Evolutionary conservation across 2,329 filamentous ascomycete genomes (phyloP), one percentile per base, ranked within the genome.

Genomic region (Monosporascus sp.): DNA sequence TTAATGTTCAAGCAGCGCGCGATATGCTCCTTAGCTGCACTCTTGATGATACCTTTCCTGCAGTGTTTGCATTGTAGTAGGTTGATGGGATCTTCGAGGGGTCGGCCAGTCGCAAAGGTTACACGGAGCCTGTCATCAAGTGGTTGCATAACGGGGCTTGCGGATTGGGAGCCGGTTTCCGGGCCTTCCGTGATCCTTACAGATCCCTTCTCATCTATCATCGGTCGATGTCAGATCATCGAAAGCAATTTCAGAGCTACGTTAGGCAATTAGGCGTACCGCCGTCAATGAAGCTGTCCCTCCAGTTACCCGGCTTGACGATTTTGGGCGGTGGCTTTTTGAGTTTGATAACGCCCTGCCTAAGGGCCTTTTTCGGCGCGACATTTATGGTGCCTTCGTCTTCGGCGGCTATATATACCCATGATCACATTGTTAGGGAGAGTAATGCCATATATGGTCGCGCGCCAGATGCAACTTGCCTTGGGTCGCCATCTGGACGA

Each of bases 1-100:
- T 96, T 96, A 52, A 91, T 83, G 60, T 86, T 87, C 53, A 97
- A 74, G 64, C 93, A 99, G 46, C 86, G 83, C 38, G 86, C 85
- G 55, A 96, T 90, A 65, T 99, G 93, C 18, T 83, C 82, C 54
- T 86, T 86, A 2, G 89, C 88, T 1, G 84, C 85, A 34, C 83
- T 83, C 62, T 86, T 88, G 15, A 94, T 77, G 14, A 96, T 82
- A 49, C 88, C 88, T 63, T 95, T 92, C 72, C 94, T 96, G 74
- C 93, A 99, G 68, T 95, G 90, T 68, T 94, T 97, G 79, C 93
- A 99, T 60, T 88, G 80, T 49, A 94, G 85, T 9, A 90, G 80
- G 57, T 96, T 90, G 11, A 88, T 82, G 52, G 78, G 79, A 65
- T 96, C 92, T 62, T 91, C 86, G 60, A 96, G 80, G 0, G 91